Evolutionary conservation across 2,329 filamentous ascomycete species (phyloP).

Genomic region (Colletotrichum lini): DNA sequence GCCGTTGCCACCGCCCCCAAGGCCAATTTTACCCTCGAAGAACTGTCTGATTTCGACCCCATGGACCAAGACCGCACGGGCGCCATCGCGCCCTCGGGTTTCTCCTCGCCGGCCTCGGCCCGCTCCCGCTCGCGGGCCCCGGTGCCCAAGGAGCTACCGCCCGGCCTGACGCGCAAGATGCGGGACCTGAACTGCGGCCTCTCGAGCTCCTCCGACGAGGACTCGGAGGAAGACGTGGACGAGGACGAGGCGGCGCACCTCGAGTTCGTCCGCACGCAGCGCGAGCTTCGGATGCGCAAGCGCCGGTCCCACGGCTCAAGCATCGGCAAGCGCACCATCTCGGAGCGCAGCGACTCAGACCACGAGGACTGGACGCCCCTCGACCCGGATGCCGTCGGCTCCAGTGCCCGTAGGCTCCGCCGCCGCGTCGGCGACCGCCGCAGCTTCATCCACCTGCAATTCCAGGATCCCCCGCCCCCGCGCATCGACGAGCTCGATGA

Average conservation of each 20-base stretch:
- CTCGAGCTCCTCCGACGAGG: conserved; percentile 54
- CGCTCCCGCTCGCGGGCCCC: conserved; percentile 54
- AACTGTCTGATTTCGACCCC: conserved; percentile 59
- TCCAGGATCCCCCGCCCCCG: conserved; percentile 64
- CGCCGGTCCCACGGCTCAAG: conserved; percentile 68
- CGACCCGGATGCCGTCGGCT: conserved; percentile 59
- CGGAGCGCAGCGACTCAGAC: conserved; percentile 67
- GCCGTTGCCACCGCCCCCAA: conserved; percentile 21
- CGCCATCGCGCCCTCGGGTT: conserved; percentile 60
- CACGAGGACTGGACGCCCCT: conserved; percentile 50
- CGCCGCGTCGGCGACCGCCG: conserved; percentile 62
- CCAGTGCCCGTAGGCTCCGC: conserved; percentile 63
- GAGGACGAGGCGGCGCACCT: conserved; percentile 54
- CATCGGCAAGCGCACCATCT: conserved; percentile 69
- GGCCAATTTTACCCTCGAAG: conserved; percentile 59
- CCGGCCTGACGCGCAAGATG: conserved; percentile 60
- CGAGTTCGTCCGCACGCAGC: conserved; percentile 57
- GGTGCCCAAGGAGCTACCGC: conserved; percentile 54
- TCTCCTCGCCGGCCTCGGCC: conserved; percentile 61
- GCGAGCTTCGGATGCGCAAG: conserved; percentile 59
- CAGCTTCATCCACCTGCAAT: conserved; percentile 58
- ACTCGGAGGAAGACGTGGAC: conserved; percentile 54
- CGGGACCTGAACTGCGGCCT: conserved; percentile 56
- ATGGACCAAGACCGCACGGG: conserved; percentile 60
- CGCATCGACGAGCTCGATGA: conserved; percentile 69